Evolutionary conservation across 2,329 filamentous ascomycete genomes (phyloP), one percentile per base, ranked within the genome.

Genomic region (Penicillium olsonii): DNA sequence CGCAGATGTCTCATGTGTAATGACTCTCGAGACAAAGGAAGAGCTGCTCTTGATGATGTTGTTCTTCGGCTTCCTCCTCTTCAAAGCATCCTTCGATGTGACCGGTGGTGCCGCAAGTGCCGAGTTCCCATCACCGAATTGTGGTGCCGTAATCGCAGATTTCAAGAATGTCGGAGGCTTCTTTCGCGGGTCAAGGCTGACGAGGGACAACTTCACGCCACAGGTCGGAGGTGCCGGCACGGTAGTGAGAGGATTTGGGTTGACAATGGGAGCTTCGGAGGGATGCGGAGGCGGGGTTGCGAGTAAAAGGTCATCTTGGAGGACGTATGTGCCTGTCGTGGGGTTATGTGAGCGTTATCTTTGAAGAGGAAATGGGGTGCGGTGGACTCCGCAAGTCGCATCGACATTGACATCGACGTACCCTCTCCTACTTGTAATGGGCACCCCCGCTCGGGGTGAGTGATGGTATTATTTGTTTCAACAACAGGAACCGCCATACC

Each of bases 31-130:
- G 24, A 99, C 94, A 67, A 96, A 99, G 0, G 92, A 96, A 9
- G 94, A 99, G 71, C 96, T 97, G 75, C 91, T 97, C 78, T 99
- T 99, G 44, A 92, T 86, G 70, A 99, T 94, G 70, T 95, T 97
- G 73, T 92, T 97, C 79, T 97, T 99, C 2, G 94, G 94, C 70
- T 99, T 99, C 65, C 87, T 84, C 68, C 84, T 82, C 78, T 96
- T 96, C 19, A 77, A 67, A 9, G 76, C 75, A 34, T 83, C 80
- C 63, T 92, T 89, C 64, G 90, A 78, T 43, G 81, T 79, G 15
- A 79, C 78, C 3, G 83, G 68, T 10, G 57, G 56, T 7, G 45
- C 42, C 14, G 80, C 76, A 24, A 97, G 78, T 20, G 89, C 80
- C 6, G 86, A 81, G 67, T 96, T 97, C 45, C 88, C 88, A 62